Base-by-base conservation (phyloP, 805 yeast genomes). In the Candida sithepensis region DNA sequence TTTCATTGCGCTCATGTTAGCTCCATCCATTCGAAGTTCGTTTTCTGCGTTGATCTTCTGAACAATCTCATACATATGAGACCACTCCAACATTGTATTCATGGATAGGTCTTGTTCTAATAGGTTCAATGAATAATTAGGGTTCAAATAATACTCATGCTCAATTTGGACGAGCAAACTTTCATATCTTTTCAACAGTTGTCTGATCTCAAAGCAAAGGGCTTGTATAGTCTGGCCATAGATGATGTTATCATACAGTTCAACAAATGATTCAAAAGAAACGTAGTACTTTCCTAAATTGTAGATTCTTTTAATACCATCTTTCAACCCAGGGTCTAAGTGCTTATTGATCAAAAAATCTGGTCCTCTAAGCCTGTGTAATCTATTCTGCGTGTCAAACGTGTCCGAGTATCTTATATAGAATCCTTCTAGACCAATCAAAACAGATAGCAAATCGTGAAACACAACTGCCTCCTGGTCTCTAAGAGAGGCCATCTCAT, bases 141-240 rank as follows among this genome's bases (percentile, higher is more conserved):
- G 54, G 51, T 80, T 76, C 16, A 58, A 63, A 23, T 69, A 65
- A 63, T 79, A 80, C 39, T 75, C 75, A n/a, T 67, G 61, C 53
- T 85, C 90, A n/a, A 85, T 55, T 7, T 66, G 61, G 3, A 66
- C 69, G 14, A 74, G 36, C 5, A 53, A 20, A 10, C 74, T 52
- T 3, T 68, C 59, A 22, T 65, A 67, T 4, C 65, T 61, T 28
- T 67, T 60, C 47, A 82, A 56, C 42, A 76, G 67, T 2, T 60
- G 55, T 34, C 84, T 65, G 2, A 90, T 73, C 37, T 80, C 80
- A 45, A 68, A 73, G 50, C 94, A 87, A 6, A 94, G 67, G 3
- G 86, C 77, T 55, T 90, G 96, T 45, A 85, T 73, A 1, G 86
- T 84, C 44, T 77, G 75, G 0, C 99, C 99, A 59, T 78, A 81